phyloP scores from a whole-genome alignment of 2,329 filamentous ascomycete genomes.

The Monilinia aucupariae region DNA sequence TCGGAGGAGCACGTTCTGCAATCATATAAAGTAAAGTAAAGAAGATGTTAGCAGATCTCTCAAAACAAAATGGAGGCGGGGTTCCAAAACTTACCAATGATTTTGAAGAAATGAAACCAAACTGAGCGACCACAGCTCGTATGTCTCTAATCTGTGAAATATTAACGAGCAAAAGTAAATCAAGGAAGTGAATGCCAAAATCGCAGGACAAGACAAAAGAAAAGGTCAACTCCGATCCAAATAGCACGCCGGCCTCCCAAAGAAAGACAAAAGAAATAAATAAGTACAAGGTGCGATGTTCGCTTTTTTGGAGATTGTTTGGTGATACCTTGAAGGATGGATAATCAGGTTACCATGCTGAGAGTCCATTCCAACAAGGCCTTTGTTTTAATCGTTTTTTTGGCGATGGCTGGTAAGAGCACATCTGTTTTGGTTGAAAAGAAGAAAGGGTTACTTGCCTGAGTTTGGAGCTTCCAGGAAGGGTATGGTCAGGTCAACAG shows the following conservation, averaged over 20 bases:
- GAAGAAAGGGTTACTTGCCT: constrained; percentile 8
- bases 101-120: neutral
- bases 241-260: neutral
- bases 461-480: constrained; percentile 3
- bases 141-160: constrained; percentile 16
- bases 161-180: constrained; percentile 10
- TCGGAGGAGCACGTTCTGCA: neutral
- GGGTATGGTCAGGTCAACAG: constrained; percentile 12
- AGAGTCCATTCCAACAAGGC: neutral
- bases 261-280: constrained; percentile 3
- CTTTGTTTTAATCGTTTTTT: constrained; percentile 14
- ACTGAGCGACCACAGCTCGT: constrained; percentile 8
- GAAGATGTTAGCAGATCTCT: neutral
- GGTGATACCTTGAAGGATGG: constrained; percentile 11
- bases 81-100: neutral
- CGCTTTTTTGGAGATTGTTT: constrained; percentile 18
- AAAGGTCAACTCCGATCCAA: neutral
- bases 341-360: constrained; percentile 14
- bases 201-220: neutral
- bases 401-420: constrained; percentile 12
- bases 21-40: neutral
- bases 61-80: neutral
- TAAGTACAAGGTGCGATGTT: constrained; percentile 14
- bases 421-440: constrained; percentile 13
- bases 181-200: neutral